Base-by-base conservation (phyloP, 805 yeast species). In the Kluyveromyces wickerhamii region DNA sequence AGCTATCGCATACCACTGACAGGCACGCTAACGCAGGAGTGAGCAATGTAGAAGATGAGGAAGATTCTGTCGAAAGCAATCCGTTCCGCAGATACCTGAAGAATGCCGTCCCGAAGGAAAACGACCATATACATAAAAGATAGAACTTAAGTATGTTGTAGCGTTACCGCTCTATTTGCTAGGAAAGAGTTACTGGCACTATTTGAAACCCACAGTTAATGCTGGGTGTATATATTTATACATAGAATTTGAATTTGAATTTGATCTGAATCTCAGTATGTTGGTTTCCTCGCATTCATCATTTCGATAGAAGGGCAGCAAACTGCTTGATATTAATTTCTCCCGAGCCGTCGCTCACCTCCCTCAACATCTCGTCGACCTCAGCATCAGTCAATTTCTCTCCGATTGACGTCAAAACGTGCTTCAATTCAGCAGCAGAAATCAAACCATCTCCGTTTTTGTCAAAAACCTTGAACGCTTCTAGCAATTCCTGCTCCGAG, bases 401-500 rank as follows among this genome's bases (percentile, higher is more conserved):
- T 54, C 98, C 98, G 59, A 92, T 92, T 7, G 96, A 85, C 32
- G 97, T 92, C 63, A 92, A 77, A 30, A 92, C 97, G 59, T 89
- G 96, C 63, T 94, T 80, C 59, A 92, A 75, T 66, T 92, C 98
- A 40, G 96, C 92, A 45, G 95, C 94, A 39, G 94, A 81, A 59
- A 92, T 92, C 62, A 83, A 83, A 45, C 98, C 98, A 60, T 92
- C 96, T 40, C 96, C 96, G 60, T 92, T 83, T 61, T 79, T 74
- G 67, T 92, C 98, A 57, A 92, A 92, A 25, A 92, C 98, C 66
- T 88, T 89, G 73, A 92, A 92, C 10, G 98, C 98, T 65, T 92
- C 98, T 44, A 89, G 75, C 46, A 92, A 77, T 63, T 92, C 98
- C 51, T 94, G 97, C 65, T 92, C 97, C 23, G 92, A 80, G 60